Base-by-base conservation (phyloP, 345 rosid species). In the Barbarea vulgaris region DNA sequence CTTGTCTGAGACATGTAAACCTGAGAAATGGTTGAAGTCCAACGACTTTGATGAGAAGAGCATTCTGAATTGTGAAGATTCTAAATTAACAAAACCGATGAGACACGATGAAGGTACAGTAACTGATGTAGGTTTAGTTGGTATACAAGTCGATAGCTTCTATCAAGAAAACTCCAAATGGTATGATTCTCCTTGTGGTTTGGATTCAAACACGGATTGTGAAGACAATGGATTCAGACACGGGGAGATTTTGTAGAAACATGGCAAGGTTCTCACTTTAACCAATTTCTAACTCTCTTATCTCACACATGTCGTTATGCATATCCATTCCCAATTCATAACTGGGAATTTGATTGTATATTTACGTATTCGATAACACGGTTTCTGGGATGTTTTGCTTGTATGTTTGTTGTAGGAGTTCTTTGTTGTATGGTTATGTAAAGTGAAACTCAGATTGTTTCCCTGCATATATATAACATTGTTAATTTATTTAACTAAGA, bases 111-210 rank as follows among this genome's bases (percentile, higher is more conserved):
- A 87, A 75, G 84, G 84, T 81, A 87, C 89, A 78, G 98, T 84
- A 70, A 81, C 90, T 72, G 98, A 92, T 85, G 93, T 92, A 83
- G 82, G 96, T 83, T 92, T 92, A 61, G 94, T 82, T 54, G 93
- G 89, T 81, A 84, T 95, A 81, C 99, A 91, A 75, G 99, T 92
- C 15, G 97, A 95, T 78, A 88, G 98, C 87, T 95, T 95, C 84
- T 95, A 92, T 80, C 99, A 87, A 64, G 99, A 95, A 37, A 90
- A 88, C 81, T 70, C 92, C 22, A 95, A 95, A 65, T 95, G 98
- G 98, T 92, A 87, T 70, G 99, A 95, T 79, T 90, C 96, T 82
- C 99, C 99, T 77, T 90, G 98, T 73, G 97, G 87, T 51, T 81
- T 94, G 82, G 98, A 91, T 83, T 77, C 93, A 44, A 77, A 87